Percentiles rank a stretch among this genome's conserved stretches.
Evolutionary conservation across 768 basidiomycete species (phyloP).

Genomic region (Lyophyllum shimeji): DNA sequence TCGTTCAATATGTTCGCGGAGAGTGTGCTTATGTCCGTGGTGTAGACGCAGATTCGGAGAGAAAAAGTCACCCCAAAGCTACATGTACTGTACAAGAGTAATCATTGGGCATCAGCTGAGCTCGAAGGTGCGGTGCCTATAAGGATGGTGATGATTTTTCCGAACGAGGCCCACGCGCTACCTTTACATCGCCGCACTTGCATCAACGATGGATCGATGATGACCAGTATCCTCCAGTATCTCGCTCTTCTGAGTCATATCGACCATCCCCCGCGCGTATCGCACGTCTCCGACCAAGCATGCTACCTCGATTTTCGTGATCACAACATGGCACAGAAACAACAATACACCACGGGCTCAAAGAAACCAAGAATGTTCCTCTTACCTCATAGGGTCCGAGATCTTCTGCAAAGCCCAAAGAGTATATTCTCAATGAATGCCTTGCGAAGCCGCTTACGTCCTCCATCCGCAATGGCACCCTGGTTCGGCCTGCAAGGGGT

Average conservation of each 20-base stretch:
- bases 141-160: neutral
- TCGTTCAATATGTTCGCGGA: neutral
- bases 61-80: neutral
- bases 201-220: neutral
- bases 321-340: neutral
- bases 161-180: neutral
- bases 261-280: neutral
- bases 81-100: constrained; percentile 5
- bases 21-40: constrained; percentile 10
- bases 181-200: neutral
- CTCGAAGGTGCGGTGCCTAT: neutral
- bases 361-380: neutral
- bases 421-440: neutral
- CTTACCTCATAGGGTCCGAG: neutral
- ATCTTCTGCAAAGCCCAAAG: neutral
- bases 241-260: neutral
- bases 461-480: neutral
- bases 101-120: neutral
- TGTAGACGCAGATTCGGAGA: neutral
- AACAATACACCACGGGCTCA: neutral
- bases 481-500: constrained; percentile 13
- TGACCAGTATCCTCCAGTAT: neutral
- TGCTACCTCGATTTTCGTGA: neutral
- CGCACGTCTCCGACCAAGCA: neutral
- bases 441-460: constrained; percentile 7